Conservation (phyloP, 129 eudicot species). For the Saposhnikovia divaricata region DNA sequence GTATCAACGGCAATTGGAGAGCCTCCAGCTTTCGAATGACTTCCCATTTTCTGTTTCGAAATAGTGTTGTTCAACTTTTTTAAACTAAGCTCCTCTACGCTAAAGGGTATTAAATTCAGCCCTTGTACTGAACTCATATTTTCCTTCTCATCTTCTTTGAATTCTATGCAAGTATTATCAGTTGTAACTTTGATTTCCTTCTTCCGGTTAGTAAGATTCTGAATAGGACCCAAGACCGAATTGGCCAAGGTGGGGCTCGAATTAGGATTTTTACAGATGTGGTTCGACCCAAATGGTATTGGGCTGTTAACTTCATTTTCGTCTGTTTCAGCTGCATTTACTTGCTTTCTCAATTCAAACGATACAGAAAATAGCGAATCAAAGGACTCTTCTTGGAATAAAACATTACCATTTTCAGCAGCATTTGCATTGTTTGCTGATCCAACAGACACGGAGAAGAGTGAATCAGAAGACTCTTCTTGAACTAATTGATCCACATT, state of each 20-base stretch:
- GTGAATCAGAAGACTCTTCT: conserved; percentile 47
- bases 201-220: conserved; percentile 55
- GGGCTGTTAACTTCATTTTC: conserved; percentile 68
- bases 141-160: conserved; percentile 34
- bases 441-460: conserved; percentile 56
- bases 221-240: conserved; percentile 44
- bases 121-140: conserved; percentile 30
- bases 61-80: conserved; percentile 6
- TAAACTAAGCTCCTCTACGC: conserved; percentile 30
- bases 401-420: conserved; percentile 3
- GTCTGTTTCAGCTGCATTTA: conserved; percentile 20
- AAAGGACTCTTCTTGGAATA: conserved; percentile 42
- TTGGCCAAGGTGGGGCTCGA: not conserved
- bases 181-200: conserved; percentile 32
- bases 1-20: conserved; percentile 41
- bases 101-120: conserved; percentile 14
- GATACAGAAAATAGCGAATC: conserved; percentile 64
- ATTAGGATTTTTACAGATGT: conserved; percentile 15
- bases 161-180: conserved; percentile 3
- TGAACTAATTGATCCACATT: no score
- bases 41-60: conserved; percentile 8
- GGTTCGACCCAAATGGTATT: conserved; percentile 7
- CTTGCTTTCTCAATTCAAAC: conserved; percentile 37
- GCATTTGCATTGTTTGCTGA: conserved; percentile 22
- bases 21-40: not conserved